Evolutionary conservation across 2,329 filamentous ascomycete genomes (phyloP), one percentile per base, ranked within the genome.

Genomic region (Penicillium griseofulvum): DNA sequence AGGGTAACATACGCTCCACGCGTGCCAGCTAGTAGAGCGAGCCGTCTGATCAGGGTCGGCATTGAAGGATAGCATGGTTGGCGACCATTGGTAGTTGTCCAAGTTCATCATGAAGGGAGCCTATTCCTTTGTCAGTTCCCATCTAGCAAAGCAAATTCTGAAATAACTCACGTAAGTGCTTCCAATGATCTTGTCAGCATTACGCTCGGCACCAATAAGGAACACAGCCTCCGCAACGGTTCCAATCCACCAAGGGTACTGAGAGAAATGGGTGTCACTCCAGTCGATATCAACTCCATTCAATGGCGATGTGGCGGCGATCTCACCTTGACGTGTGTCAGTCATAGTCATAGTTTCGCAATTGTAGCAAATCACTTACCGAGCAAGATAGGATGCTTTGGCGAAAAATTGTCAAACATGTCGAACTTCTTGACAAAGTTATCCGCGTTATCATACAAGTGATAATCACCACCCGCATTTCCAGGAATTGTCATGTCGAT

Each of bases 161-260:
- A 26, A 9, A 11, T 4, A 5, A 44, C 65, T 54, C 49, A 68
- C 67, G 33, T 68, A 69, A 31, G 66, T 69, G 1, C 62, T 62
- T 54, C 66, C 66, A 7, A 68, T 62, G 10, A 68, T 59, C 46
- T 66, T 67, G 55, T 68, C 62, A 2, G 65, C 62, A 70, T 88
- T 88, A 53, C 86, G 78, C 76, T 89, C 86, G 29, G 83, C 82
- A 17, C 85, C 83, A 58, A 88, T 78, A 16, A 88, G 75, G 52
- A 81, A 85, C n/a, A 89, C 78, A 24, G 84, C 85, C 67, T 89
- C 86, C 14, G 80, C 81, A 3, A 89, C 82, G 9, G 81, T 76
- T 26, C 83, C 85, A 47, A 83, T 81, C 83, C 81, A 83, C 75
- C 79, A 83, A 1, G 78, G 81, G 60, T 76, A 83, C 34, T 72